These are phyloP conservation scores for Skeletonema menzelii DNA, from an alignment of 108 stramenopile genomes.

Conservation along the genomic window DNA sequence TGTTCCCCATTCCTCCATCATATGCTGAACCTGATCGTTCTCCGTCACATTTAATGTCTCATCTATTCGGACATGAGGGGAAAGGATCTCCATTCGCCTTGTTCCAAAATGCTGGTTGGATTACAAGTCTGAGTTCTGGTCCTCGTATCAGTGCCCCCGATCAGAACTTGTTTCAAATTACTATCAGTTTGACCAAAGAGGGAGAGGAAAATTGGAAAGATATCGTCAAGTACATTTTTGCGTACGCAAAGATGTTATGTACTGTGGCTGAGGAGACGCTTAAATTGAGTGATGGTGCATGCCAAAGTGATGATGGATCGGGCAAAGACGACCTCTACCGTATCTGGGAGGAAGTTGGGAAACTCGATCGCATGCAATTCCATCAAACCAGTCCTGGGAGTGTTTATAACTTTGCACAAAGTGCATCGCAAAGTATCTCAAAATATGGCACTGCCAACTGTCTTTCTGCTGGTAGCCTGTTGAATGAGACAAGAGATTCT, in stretches of 20 bases:
- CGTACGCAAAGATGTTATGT: constrained; percentile 62
- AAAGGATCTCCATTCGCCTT: constrained; percentile 66
- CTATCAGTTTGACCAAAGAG: constrained; percentile 67
- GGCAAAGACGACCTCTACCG: constrained; percentile 13
- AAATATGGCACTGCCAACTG: constrained; percentile 72
- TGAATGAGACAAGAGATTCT: constrained; percentile 61
- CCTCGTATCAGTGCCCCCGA: constrained; percentile 61
- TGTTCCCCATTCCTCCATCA: constrained; percentile 72
- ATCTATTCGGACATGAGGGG: constrained; percentile 86
- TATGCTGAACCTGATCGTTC: constrained; percentile 53
- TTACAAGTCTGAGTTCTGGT: constrained; percentile 65
- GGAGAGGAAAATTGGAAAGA: constrained; percentile 79
- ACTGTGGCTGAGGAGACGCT: constrained; percentile 32
- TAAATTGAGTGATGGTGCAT: neutral
- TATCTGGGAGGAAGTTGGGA: constrained; percentile 51
- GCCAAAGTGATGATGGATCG: neutral
- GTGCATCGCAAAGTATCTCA: constrained; percentile 52
- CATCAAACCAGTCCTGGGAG: constrained; percentile 71
- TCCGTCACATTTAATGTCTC: constrained; percentile 57
- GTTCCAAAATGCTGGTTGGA: constrained; percentile 66
- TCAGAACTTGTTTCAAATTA: constrained; percentile 73
- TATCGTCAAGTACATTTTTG: constrained; percentile 63
- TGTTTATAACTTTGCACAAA: constrained; percentile 72
- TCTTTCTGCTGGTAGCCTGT: constrained; percentile 69
- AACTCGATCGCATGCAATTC: constrained; percentile 65